Evolutionary conservation across 345 rosid genomes (phyloP).

Genomic region (thale cress (Arabidopsis thaliana)): TAIR10.1 NC_003076.8:21941501-21942000

Average conservation of each 20-base stretch:
- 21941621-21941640: too few relatives aligned
- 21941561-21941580: too few relatives aligned
- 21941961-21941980: background rate
- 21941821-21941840: background rate
- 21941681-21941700: background rate
- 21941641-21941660: too few relatives aligned
- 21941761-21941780: background rate
- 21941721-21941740: background rate
- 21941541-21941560: conserved; percentile 34
- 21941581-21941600: too few relatives aligned
- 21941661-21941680: too few relatives aligned
- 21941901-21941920: background rate
- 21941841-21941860: background rate
- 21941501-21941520: conserved; percentile 44
- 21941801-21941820: conserved; percentile 14
- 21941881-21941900: conserved; percentile 25
- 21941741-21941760: background rate
- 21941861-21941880: conserved; percentile 10
- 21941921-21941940: background rate
- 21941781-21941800: background rate
- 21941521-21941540: conserved; percentile 43
- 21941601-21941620: background rate
- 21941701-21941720: background rate
- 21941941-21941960: background rate
- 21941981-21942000: conserved; percentile 1